Percentiles rank a stretch among this genome's conserved stretches.
Evolutionary conservation across 352 stramenopile species (phyloP).

Genomic region (Phytophthora agathidicida): DNA sequence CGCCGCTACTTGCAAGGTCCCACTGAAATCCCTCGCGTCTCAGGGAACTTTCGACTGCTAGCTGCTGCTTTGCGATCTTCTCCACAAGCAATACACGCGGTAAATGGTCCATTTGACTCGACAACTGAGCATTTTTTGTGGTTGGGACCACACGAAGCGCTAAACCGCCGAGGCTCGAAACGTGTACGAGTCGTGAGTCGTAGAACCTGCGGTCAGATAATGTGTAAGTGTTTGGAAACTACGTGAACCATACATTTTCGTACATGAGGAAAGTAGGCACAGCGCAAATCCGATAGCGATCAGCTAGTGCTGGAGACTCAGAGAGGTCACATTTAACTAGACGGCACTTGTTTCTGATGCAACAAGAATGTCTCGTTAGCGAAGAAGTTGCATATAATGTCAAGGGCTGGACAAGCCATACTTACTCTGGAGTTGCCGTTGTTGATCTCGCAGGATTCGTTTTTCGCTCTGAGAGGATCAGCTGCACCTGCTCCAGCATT

Average conservation of each 20-base stretch:
- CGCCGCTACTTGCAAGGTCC: constrained; percentile 65
- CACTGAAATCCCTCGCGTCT: constrained; percentile 71
- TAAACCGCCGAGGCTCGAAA: constrained; percentile 64
- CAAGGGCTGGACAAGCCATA: no score
- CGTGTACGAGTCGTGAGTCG: constrained; percentile 56
- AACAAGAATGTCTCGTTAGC: constrained; percentile 4
- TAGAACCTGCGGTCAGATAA: no score
- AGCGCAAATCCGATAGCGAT: constrained; percentile 75
- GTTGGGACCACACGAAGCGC: constrained; percentile 55
- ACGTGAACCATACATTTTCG: not conserved
- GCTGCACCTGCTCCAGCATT: constrained; percentile 68
- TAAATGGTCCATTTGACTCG: constrained; percentile 57
- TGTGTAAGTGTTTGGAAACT: not conserved
- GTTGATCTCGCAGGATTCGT: not conserved
- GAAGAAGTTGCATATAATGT: not conserved
- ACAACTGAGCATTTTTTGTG: constrained; percentile 68
- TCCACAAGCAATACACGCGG: constrained; percentile 70
- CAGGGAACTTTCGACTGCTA: constrained; percentile 64
- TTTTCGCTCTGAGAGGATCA: constrained; percentile 31
- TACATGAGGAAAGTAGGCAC: constrained; percentile 82
- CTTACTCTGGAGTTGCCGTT: constrained; percentile 4
- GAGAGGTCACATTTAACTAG: constrained; percentile 81
- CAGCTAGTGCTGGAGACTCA: constrained; percentile 55
- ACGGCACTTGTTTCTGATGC: constrained; percentile 46
- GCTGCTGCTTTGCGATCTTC: constrained; percentile 56